Base-by-base conservation (phyloP, 2,329 filamentous ascomycete genomes). In the Cadophora sp. region DNA sequence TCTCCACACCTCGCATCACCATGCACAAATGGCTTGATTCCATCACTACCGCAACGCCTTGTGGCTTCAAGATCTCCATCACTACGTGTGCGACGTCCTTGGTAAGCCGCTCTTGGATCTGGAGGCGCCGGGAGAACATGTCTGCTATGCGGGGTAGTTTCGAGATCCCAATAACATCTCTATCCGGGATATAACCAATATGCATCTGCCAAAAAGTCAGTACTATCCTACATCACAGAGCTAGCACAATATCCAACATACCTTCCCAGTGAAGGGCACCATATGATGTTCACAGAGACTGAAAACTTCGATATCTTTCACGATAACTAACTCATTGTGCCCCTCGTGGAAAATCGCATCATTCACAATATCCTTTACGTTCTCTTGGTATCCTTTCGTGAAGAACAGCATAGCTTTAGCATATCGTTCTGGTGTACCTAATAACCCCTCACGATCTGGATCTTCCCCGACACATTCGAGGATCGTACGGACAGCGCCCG, bases 1-100 rank as follows among this genome's bases (percentile, higher is more conserved):
- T 97, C 78, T 97, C 88, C 11, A 99, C 95, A n/a, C 96, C 96
- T 56, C 96, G 89, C 94, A 97, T 98, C 18, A 97, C 94, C 95
- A 98, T 99, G 83, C 96, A 99, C 56, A 98, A 83, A 81, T 99
- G 96, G 76, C 89, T 94, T 16, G 93, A 96, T 77, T 99, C 96
- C 91, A 99, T 97, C 67, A 99, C 95, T 2, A 99, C 96, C 22
- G 93, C 95, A 1, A 99, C 95, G 56, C 96, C 96, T 77, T 96
- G 93, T 1, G 96, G 96, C 78, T 96, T 91, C 58, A 99, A 85
- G 14, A 98, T 90, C 76, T 98, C 94, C 78, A 94, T 94, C 70
- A 99, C 91, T 18, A 96, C 95, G 70, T 97, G 88, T 22, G 96
- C 96, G 16, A 99, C 94, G 79, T 99, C 94, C 79, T 96, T 97